Evolutionary conservation across 2,329 filamentous ascomycete genomes (phyloP).

Genomic region (Fusarium sp.): DNA sequence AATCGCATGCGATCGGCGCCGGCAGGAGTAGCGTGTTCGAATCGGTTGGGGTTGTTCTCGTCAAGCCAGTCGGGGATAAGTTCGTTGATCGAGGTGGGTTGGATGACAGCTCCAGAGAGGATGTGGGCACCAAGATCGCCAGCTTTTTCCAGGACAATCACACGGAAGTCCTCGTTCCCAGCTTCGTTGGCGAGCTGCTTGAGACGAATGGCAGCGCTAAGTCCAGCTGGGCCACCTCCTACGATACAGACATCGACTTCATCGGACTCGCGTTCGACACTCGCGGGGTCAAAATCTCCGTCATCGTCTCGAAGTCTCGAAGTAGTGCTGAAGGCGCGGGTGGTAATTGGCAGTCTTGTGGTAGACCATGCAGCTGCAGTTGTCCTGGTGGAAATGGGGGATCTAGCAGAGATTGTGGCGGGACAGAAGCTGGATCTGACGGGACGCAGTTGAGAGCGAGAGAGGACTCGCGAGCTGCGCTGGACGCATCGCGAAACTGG

Average conservation of each 20-base stretch:
- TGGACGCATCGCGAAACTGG: constrained; percentile 58
- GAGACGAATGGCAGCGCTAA: constrained; percentile 91
- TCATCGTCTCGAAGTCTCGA: constrained; percentile 53
- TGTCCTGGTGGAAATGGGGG: constrained; percentile 29
- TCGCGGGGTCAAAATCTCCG: constrained; percentile 74
- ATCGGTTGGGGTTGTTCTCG: constrained; percentile 88
- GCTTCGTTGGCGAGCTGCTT: constrained; percentile 96
- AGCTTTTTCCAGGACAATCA: constrained; percentile 93
- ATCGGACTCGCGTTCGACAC: constrained; percentile 88
- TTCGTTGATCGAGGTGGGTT: constrained; percentile 89
- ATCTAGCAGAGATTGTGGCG: constrained; percentile 39
- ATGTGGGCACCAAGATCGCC: constrained; percentile 96
- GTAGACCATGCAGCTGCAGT: constrained; percentile 37
- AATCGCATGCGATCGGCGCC: constrained; percentile 92
- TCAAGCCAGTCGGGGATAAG: constrained; percentile 94
- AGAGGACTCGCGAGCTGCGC: constrained; percentile 54
- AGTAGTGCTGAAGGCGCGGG: constrained; percentile 56
- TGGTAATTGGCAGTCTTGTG: constrained; percentile 38
- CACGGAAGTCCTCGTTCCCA: constrained; percentile 95
- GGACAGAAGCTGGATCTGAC: constrained; percentile 43
- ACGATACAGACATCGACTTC: constrained; percentile 97
- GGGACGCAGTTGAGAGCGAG: constrained; percentile 49
- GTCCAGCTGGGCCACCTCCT: constrained; percentile 92
- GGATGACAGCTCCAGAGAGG: constrained; percentile 93
- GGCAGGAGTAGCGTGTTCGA: constrained; percentile 88